Evolutionary conservation across 2,329 filamentous ascomycete genomes (phyloP), one percentile per base, ranked within the genome.

Genomic region (Colletotrichum sp.): DNA sequence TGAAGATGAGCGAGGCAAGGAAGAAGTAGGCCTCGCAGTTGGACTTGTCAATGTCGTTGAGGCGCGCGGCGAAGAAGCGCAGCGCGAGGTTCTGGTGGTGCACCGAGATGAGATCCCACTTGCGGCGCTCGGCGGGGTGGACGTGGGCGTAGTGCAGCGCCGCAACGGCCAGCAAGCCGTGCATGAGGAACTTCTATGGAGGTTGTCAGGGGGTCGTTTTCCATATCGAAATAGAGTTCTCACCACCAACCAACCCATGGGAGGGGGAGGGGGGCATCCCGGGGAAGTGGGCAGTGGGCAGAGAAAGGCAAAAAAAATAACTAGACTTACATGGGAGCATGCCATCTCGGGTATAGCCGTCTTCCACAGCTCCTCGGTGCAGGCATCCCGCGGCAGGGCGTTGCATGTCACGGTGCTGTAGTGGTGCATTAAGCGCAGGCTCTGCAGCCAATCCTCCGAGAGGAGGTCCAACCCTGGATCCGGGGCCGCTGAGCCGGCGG

Each of bases 361-460:
- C n/a, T 70, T 74, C 74, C 75, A 77, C 15, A 77, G 31, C 43
- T 75, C 69, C 21, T 67, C 59, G 4, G 74, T 77, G 43, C 61
- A 47, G 31, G 69, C 36, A 13, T 80, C 78, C 0, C n/a, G 33
- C 0, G 82, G 81, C 3, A 84, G 70, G 2, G 80, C 81, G 12
- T 77, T 67, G 55, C 77, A 80, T 3, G 81, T 81, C 3, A 69
- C 76, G 15, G 80, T 77, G 8, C 79, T 81, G 68, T 80, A 84
- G 55, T 84, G 82, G 58, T 84, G 81, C 77, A 84, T 80, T 47
- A 84, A 76, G 69, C 82, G 80, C 13, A 84, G 79, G 65, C 84
- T 83, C 6, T 79, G 77, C 8, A 81, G 78, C 81, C 81, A 84
- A 58, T 54, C 78, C 72, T 68, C 66, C 73, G 77, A 63, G 51